Evolutionary conservation across 306 rosid species (phyloP).

Genomic region (Medicago arabica): DNA sequence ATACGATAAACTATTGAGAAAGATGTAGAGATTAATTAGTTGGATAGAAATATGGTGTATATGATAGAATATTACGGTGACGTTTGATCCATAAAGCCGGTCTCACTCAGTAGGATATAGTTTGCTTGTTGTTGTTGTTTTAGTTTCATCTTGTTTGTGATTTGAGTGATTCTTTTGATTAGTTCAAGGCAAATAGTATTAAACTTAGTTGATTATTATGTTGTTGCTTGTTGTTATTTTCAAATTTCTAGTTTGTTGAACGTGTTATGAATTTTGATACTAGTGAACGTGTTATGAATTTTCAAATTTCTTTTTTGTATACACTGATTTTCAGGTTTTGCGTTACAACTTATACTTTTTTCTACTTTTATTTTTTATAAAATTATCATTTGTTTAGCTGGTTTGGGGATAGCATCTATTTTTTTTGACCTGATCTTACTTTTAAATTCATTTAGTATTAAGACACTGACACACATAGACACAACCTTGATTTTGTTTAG

Average conservation of each 20-base stretch:
- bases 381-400: neutral
- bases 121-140: too few relatives aligned
- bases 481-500: slow-evolving; percentile 26
- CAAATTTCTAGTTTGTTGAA: slow-evolving; percentile 23
- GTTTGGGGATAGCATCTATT: slow-evolving; percentile 3
- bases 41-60: too few relatives aligned
- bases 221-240: slow-evolving; percentile 11
- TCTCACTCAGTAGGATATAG: too few relatives aligned
- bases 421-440: slow-evolving; percentile 23
- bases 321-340: neutral
- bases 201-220: slow-evolving; percentile 15
- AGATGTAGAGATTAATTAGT: too few relatives aligned
- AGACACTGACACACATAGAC: neutral
- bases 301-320: too few relatives aligned
- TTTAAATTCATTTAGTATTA: neutral
- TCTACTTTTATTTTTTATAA: neutral
- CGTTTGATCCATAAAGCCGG: too few relatives aligned
- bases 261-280: neutral
- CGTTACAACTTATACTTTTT: neutral
- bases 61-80: too few relatives aligned
- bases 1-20: too few relatives aligned
- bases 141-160: neutral
- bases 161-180: slow-evolving; percentile 6
- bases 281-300: too few relatives aligned
- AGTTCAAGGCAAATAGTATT: neutral